Percentiles rank a stretch among this genome's conserved stretches.
phyloP scores from a whole-genome alignment of 305 asterid species.

The Fraxinus dipetala region DNA sequence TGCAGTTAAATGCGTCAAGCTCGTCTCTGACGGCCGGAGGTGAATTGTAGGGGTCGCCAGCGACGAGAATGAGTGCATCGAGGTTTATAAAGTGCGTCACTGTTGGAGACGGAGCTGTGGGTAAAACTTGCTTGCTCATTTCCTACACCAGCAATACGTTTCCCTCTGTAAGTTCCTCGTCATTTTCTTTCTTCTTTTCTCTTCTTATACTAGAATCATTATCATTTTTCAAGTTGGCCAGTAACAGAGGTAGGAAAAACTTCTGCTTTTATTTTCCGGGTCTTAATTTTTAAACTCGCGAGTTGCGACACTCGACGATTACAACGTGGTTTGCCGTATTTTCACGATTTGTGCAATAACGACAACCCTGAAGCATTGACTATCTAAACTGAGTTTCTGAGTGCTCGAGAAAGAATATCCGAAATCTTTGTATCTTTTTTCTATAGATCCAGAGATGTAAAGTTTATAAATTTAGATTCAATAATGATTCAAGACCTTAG shows the following conservation, averaged over 20 bases:
- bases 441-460: too few species aligned
- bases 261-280: neutral
- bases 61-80: slow-evolving; percentile 61
- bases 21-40: slow-evolving; percentile 24
- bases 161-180: slow-evolving; percentile 47
- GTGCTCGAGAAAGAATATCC: too few species aligned
- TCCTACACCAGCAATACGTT: slow-evolving; percentile 73
- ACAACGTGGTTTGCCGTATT: neutral
- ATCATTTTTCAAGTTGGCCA: neutral
- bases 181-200: neutral
- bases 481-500: too few species aligned
- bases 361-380: too few species aligned
- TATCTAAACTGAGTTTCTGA: too few species aligned
- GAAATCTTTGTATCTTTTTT: too few species aligned
- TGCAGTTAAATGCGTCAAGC: slow-evolving; percentile 18
- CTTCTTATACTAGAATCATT: neutral
- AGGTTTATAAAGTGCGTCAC: slow-evolving; percentile 65
- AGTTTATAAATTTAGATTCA: too few species aligned
- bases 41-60: slow-evolving; percentile 24
- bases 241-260: neutral
- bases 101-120: slow-evolving; percentile 74
- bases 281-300: slow-evolving; percentile 2
- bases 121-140: slow-evolving; percentile 66
- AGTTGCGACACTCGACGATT: slow-evolving; percentile 2
- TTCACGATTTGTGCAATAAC: neutral